Base-by-base conservation (phyloP, 2,329 filamentous ascomycete species). In the Fusarium robinianum region DNA sequence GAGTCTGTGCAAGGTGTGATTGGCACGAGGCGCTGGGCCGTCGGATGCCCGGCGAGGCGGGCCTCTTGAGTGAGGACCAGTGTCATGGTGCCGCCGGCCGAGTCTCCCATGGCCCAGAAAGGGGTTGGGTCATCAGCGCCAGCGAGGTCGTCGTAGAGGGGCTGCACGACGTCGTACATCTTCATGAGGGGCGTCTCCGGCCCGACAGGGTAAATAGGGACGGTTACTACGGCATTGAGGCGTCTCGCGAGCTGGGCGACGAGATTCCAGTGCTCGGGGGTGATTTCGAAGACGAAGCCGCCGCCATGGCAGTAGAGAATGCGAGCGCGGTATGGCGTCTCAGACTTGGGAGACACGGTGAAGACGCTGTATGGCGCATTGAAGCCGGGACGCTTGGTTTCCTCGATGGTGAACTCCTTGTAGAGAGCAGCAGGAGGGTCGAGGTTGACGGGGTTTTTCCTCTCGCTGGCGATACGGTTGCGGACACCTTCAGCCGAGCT, bases 301-400 rank as follows among this genome's bases (percentile, higher is more conserved):
- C 65, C 64, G 33, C 65, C 64, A 30, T 67, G 65, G 15, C 63
- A 51, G 36, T 66, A 67, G 23, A 67, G 40, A 25, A 67, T 58
- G 11, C 62, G 63, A 2, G 55, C 60, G 22, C 60, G 50, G 19
- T 53, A 51, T 2, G 63, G 62, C 24, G 53, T 48, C 25, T 63
- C 62, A 5, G 63, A 60, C 45, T 67, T 65, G 38, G 63, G 60
- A 3, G 61, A 51, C n/a, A 67, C 52, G 11, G 63, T 61, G 23
- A 60, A 65, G 26, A 67, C 58, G 5, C 32, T 23, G 37, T 54
- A 52, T 47, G 31, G 53, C 51, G 35, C 39, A 9, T 14, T 12
- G n/a, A 11, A 55, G 10, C 52, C 32, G 12, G 50, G 34, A 8
- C 56, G 46, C 40, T 49, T 40, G 18, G 44, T 44, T n/a, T 63